Evolutionary conservation across 768 basidiomycete species (phyloP).

Genomic region (Boletus subparvulus): DNA sequence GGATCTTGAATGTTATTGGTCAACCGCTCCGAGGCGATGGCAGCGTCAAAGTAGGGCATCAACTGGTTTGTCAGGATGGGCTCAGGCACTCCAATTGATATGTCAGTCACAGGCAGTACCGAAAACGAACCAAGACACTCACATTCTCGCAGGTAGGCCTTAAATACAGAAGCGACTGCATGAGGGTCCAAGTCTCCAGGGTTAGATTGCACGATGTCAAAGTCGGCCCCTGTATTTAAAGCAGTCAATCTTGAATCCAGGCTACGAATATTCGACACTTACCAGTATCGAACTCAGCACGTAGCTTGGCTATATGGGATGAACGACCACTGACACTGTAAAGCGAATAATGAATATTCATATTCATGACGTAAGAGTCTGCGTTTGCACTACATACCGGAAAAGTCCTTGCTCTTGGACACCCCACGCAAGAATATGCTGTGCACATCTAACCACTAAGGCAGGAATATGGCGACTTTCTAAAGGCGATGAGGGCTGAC

Average conservation of each 20-base stretch:
- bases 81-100: slow-evolving; percentile 68
- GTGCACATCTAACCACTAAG: slow-evolving; percentile 76
- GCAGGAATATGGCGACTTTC: slow-evolving; percentile 65
- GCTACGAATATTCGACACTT: slow-evolving; percentile 18
- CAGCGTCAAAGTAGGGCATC: slow-evolving; percentile 75
- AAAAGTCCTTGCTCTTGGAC: slow-evolving; percentile 85
- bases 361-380: background rate
- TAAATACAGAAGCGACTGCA: slow-evolving; percentile 90
- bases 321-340: slow-evolving; percentile 79
- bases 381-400: slow-evolving; percentile 49
- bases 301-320: slow-evolving; percentile 72
- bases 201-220: slow-evolving; percentile 71
- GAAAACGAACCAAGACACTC: slow-evolving; percentile 36
- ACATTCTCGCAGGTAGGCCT: slow-evolving; percentile 91
- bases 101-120: slow-evolving; percentile 3
- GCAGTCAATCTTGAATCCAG: slow-evolving; percentile 4
- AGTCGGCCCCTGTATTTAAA: slow-evolving; percentile 68
- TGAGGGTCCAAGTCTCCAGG: slow-evolving; percentile 93
- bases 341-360: slow-evolving; percentile 9
- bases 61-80: slow-evolving; percentile 76
- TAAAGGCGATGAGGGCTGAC: slow-evolving; percentile 30
- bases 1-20: slow-evolving; percentile 29
- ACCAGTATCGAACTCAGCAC: slow-evolving; percentile 82
- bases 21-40: slow-evolving; percentile 55
- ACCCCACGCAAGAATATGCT: slow-evolving; percentile 81